Base-by-base conservation (phyloP, 495 filamentous ascomycete genomes). In the Amphirosellinia nigrospora region DNA sequence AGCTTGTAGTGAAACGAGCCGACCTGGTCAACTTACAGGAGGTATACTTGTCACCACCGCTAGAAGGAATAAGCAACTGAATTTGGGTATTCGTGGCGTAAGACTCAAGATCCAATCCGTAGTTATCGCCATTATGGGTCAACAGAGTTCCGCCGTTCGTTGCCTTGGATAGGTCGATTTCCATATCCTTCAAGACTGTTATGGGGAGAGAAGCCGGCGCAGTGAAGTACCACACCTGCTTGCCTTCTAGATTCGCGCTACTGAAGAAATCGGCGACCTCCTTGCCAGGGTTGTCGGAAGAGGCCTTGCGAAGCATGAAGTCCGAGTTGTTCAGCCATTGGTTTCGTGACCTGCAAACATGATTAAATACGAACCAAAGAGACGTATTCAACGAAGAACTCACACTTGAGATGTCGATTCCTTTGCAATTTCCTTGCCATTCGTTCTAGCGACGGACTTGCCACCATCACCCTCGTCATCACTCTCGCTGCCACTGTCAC, bases 141-240 rank as follows among this genome's bases (percentile, higher is more conserved):
- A 85, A 70, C 8, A 86, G 66, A 5, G 81, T 34, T 26, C 79
- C 64, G 7, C 82, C 82, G 8, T 75, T 63, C 45, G 73, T 72
- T 16, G 81, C 73, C 69, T 78, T 79, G 36, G 77, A 73, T 9
- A 84, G 43, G 23, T 80, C 82, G 26, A 86, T 82, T 56, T 80
- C 78, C 36, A 83, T 77, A 67, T 85, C 77, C 71, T 83, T 80
- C 52, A 85, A 70, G 15, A 86, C 81, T 26, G 83, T 82, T 61
- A 86, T 84, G 3, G 83, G 83, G 13, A 86, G 69, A 19, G 82
- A 82, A 15, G 82, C 82, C 1, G 84, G 84, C 13, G 80, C 79
- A 0, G 83, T 86, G 62, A 86, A 86, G 69, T 83, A 85, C 84
- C 83, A 86, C 32, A 86, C 75, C 66, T 86, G 82, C 75, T 85